Conservation (phyloP, 306 rosid genomes). For the Pterocarpus santalinus region DNA sequence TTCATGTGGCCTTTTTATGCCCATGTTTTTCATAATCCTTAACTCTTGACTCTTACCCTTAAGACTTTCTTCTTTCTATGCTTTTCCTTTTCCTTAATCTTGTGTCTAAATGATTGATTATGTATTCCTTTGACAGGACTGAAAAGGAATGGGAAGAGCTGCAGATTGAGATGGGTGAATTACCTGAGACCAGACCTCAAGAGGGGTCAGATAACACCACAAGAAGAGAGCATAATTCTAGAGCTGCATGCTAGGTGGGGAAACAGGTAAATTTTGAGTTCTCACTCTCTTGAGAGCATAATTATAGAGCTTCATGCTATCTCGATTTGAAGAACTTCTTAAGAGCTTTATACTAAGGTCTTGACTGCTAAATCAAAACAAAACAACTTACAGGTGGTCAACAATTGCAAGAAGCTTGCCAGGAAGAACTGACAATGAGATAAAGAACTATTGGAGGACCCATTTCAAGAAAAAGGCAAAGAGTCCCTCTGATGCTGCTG, state of each 20-base stretch:
- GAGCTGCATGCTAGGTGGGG: conserved; percentile 99
- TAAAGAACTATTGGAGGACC: conserved; percentile 95
- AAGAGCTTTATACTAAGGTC: neutral
- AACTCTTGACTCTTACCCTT: conserved; percentile 19
- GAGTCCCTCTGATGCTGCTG: conserved; percentile 53
- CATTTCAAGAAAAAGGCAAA: conserved; percentile 87
- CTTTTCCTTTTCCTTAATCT: neutral
- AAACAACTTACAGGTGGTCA: conserved; percentile 71
- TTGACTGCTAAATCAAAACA: too few species aligned
- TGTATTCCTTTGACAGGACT: conserved; percentile 56
- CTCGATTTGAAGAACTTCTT: neutral
- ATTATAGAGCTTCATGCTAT: too few species aligned
- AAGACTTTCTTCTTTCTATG: neutral
- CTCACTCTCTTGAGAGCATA: neutral
- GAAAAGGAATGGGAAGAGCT: conserved; percentile 92
- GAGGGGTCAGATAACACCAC: conserved; percentile 77
- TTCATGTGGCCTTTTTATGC: neutral
- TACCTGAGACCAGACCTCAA: conserved; percentile 85
- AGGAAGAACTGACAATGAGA: conserved; percentile 97
- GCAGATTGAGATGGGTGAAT: conserved; percentile 94
- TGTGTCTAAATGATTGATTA: conserved; percentile 7
- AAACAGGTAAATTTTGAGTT: conserved; percentile 67
- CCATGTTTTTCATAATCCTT: neutral
- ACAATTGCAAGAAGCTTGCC: conserved; percentile 95
- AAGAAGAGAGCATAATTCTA: conserved; percentile 87